Evolutionary conservation across 495 filamentous ascomycete genomes (phyloP).

Genomic region (Xanthoparmelia taractica): DNA sequence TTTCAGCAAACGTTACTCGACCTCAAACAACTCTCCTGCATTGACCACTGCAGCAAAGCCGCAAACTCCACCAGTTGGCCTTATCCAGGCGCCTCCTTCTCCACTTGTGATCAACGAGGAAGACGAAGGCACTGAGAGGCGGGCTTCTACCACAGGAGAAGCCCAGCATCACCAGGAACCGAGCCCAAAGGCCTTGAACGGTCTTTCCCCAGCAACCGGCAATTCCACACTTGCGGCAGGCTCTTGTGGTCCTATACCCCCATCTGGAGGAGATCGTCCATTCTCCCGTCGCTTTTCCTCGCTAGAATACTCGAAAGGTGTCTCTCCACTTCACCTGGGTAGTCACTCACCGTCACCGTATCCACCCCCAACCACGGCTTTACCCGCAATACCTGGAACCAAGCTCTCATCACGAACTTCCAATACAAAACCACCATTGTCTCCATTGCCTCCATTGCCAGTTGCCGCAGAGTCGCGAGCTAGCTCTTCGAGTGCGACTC

Average conservation of each 20-base stretch:
- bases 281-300: slow-evolving; percentile 24
- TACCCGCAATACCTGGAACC: slow-evolving; percentile 21
- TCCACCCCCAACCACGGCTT: slow-evolving; percentile 22
- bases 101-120: slow-evolving; percentile 10
- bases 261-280: slow-evolving; percentile 9
- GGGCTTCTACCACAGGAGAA: neutral
- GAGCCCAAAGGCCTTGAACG: neutral
- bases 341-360: slow-evolving; percentile 20
- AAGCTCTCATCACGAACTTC: slow-evolving; percentile 11
- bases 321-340: slow-evolving; percentile 18
- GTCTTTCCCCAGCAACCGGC: neutral
- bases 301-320: slow-evolving; percentile 24
- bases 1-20: slow-evolving; percentile 36
- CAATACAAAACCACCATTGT: slow-evolving; percentile 8
- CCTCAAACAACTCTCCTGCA: slow-evolving; percentile 12
- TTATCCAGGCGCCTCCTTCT: slow-evolving; percentile 14
- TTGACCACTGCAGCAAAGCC: slow-evolving; percentile 1
- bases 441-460: neutral
- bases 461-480: neutral
- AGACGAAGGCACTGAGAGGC: neutral
- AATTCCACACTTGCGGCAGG: slow-evolving; percentile 14
- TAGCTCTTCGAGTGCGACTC: slow-evolving; percentile 2
- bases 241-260: slow-evolving; percentile 8
- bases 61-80: slow-evolving; percentile 8
- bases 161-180: neutral